Evolutionary conservation across 2,329 filamentous ascomycete species (phyloP).

Genomic region (Pseudogymnoascus sp.): DNA sequence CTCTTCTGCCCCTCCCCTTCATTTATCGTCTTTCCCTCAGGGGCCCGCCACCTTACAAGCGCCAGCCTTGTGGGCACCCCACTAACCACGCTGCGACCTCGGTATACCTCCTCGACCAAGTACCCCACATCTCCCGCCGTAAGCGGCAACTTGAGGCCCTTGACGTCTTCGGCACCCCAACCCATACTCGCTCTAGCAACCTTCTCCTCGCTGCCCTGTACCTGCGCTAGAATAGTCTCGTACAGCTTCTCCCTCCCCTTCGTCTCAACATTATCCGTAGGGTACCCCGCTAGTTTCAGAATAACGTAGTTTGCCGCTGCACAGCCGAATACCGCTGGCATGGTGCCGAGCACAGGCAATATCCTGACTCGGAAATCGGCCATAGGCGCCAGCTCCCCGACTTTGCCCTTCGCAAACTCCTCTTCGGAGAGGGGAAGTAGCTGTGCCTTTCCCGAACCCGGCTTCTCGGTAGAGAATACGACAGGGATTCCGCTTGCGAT

Average conservation of each 20-base stretch:
- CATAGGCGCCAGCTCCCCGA: conserved; percentile 78
- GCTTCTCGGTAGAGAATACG: conserved; percentile 86
- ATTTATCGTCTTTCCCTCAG: conserved; percentile 50
- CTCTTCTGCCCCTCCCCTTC: conserved; percentile 66
- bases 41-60: conserved; percentile 72
- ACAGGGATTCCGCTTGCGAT: conserved; percentile 80
- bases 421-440: conserved; percentile 80
- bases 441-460: conserved; percentile 82
- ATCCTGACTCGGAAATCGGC: conserved; percentile 94
- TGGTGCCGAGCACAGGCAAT: conserved; percentile 85
- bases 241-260: conserved; percentile 90
- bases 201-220: conserved; percentile 75
- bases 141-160: conserved; percentile 72
- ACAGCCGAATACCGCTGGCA: conserved; percentile 94
- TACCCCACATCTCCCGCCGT: conserved; percentile 77
- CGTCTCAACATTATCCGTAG: conserved; percentile 69
- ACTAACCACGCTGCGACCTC: conserved; percentile 72
- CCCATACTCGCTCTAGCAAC: conserved; percentile 47
- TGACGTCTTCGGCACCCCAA: conserved; percentile 34
- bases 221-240: conserved; percentile 64
- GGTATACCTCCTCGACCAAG: conserved; percentile 80
- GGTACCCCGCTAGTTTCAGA: conserved; percentile 71
- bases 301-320: conserved; percentile 90
- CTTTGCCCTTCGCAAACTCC: conserved; percentile 76
- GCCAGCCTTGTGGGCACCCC: conserved; percentile 71